These are phyloP conservation scores for Gossypium ekmanianum DNA, from an alignment of 345 rosid genomes.

Conservation along the genomic window DNA sequence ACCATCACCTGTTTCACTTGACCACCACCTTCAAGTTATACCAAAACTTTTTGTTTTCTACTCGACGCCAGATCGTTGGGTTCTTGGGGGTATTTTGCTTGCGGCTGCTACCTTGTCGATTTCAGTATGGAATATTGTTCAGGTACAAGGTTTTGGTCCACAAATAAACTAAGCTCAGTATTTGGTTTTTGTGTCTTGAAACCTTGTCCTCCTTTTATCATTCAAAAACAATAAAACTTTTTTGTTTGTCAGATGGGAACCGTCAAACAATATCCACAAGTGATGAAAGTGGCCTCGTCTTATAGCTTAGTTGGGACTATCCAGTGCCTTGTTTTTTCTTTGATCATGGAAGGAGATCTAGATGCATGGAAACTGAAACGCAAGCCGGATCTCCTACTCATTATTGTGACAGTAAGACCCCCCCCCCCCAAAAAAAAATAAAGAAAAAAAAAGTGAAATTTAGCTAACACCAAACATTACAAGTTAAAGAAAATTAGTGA, in stretches of 20 bases:
- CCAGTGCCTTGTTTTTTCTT: conserved; percentile 52
- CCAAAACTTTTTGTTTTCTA: conserved; percentile 51
- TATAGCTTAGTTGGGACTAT: conserved; percentile 67
- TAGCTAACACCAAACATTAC: not conserved
- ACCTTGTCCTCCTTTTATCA: not conserved
- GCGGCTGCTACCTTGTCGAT: conserved; percentile 59
- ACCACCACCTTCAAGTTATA: conserved; percentile 21
- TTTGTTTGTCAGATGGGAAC: conserved; percentile 43
- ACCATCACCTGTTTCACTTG: conserved; percentile 33
- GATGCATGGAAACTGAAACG: conserved; percentile 62
- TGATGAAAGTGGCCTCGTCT: conserved; percentile 63
- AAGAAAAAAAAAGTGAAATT: not conserved
- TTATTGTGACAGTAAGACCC: conserved; percentile 50
- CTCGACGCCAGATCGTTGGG: conserved; percentile 56
- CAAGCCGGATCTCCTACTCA: conserved; percentile 54
- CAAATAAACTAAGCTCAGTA: not conserved
- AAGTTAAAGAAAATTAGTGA: not conserved
- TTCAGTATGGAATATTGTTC: conserved; percentile 60
- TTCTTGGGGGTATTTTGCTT: conserved; percentile 62
- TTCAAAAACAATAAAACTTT: not conserved
- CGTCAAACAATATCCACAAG: conserved; percentile 51
- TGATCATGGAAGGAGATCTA: conserved; percentile 55
- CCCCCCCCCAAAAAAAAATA: too few relatives aligned
- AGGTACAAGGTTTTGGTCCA: conserved; percentile 32
- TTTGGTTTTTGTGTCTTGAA: not conserved